These are phyloP conservation scores for Annulohypoxylon nitens DNA, from an alignment of 495 filamentous ascomycete genomes.

Conservation along the genomic window DNA sequence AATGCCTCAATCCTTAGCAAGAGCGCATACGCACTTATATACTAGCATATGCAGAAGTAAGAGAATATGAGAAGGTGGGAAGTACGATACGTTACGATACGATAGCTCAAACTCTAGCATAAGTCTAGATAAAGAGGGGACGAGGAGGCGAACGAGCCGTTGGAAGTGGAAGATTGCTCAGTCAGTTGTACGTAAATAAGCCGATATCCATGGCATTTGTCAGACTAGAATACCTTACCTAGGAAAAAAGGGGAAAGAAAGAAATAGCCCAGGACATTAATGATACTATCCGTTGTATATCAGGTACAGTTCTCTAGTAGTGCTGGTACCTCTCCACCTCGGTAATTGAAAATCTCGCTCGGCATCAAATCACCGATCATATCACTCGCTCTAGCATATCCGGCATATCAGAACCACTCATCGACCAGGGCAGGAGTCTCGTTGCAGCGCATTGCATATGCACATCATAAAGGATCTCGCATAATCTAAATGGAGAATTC, in stretches of 20 bases:
- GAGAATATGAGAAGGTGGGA: not conserved
- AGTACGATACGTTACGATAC: not conserved
- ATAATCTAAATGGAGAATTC: conserved; percentile 21
- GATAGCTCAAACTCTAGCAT: not conserved
- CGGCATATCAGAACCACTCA: not conserved
- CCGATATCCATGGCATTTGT: conserved; percentile 10
- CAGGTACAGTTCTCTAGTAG: conserved; percentile 13
- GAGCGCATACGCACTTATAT: not conserved
- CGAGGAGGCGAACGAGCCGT: not conserved
- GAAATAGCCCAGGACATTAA: conserved; percentile 6
- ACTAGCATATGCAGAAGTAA: not conserved
- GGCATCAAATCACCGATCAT: not conserved
- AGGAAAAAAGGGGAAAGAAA: not conserved
- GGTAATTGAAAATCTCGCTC: not conserved
- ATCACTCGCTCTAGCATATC: not conserved
- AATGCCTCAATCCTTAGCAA: not conserved
- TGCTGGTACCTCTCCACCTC: not conserved
- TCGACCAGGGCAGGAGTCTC: conserved; percentile 10
- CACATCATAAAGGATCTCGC: conserved; percentile 28
- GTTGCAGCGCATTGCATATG: conserved; percentile 19
- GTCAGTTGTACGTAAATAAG: conserved; percentile 17
- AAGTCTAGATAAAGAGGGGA: not conserved
- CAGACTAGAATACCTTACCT: conserved; percentile 16
- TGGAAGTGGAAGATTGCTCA: conserved; percentile 28
- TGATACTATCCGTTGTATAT: conserved; percentile 25